Base-by-base conservation (phyloP, 495 filamentous ascomycete species). In the Penicillium dipodomyicola region DNA sequence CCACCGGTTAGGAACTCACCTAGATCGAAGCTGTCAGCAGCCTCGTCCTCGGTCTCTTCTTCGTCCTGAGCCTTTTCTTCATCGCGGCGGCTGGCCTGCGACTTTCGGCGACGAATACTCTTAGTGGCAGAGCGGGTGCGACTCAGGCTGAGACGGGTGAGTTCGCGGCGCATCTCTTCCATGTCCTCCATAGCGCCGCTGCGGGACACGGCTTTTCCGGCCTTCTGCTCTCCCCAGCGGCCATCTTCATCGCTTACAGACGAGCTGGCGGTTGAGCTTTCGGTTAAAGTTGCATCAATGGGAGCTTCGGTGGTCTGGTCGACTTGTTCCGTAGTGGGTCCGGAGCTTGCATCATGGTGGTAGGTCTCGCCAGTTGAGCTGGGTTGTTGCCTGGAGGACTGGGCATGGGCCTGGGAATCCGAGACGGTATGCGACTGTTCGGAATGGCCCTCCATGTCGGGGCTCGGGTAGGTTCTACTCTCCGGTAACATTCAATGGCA, bases 221-320 rank as follows among this genome's bases (percentile, higher is more conserved):
- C 75, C 64, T 89, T 83, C 23, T 82, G 74, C 65, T 94, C 90
- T 23, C 90, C 90, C 90, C 90, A 94, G 19, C 83, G 86, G 42
- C 87, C 87, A 27, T 84, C 78, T 11, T 58, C 46, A 47, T 62
- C 66, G 14, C 51, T 43, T 46, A 69, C 29, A 11, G 67, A 63
- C 19, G 59, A 58, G 42, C 49, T 42, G n/a, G 56, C 56, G 4
- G 67, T 64, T 6, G 65, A 68, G 27, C 50, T 52, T 27, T 56
- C 39, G 47, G 61, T 62, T 12, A 58, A 64, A 4, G 52, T 45
- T 9, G 52, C 40, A 15, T 61, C 41, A 19, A 58, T 60, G 11
- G 54, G 59, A 15, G 55, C 49, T 14, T 55, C 65, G 20, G 54
- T 52, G 14, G 58, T 35, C 23, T 48, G 25, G 48, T 57, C 32